Percentiles rank a stretch among this genome's conserved stretches.
Evolutionary conservation across 2,329 filamentous ascomycete genomes (phyloP).

Genomic region (Metarhizium brunneum): DNA sequence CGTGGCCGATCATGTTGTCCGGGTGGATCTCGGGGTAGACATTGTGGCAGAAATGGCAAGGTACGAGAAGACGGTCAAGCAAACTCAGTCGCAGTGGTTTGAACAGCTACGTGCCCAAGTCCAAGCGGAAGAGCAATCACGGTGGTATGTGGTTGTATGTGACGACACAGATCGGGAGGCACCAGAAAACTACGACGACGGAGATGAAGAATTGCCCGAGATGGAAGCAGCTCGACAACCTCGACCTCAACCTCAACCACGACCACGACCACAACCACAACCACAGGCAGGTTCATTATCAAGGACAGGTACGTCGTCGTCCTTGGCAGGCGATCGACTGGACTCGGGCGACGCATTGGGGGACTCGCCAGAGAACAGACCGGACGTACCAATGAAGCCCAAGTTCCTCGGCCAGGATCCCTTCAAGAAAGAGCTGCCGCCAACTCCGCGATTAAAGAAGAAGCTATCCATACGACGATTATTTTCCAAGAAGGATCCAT

Average conservation of each 20-base stretch:
- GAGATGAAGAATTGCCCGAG: not conserved
- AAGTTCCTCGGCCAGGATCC: conserved; percentile 6
- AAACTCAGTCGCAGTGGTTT: conserved; percentile 39
- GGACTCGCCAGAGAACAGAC: not conserved
- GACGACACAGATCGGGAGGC: conserved; percentile 47
- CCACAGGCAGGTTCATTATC: conserved; percentile 1
- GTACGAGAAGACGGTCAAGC: conserved; percentile 35
- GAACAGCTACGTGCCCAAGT: conserved; percentile 46
- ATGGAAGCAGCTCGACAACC: conserved; percentile 1
- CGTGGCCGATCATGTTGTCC: conserved; percentile 68
- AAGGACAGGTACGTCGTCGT: not conserved
- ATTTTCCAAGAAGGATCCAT: conserved; percentile 7
- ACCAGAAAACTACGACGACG: conserved; percentile 25
- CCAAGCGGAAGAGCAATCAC: conserved; percentile 44
- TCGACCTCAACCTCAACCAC: not conserved
- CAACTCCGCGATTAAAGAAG: conserved; percentile 7
- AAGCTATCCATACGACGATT: conserved; percentile 13
- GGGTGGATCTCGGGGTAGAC: conserved; percentile 46
- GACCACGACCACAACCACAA: not conserved
- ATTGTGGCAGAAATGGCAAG: conserved; percentile 45
- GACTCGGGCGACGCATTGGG: not conserved
- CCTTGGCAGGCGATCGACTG: not conserved
- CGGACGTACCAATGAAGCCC: not conserved
- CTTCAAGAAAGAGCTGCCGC: conserved; percentile 3
- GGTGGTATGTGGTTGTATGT: conserved; percentile 56